Percentiles rank a stretch among this genome's conserved stretches.
Evolutionary conservation across 1,284 basidiomycete species (phyloP).

Genomic region (Cyathus pygmaeus): DNA sequence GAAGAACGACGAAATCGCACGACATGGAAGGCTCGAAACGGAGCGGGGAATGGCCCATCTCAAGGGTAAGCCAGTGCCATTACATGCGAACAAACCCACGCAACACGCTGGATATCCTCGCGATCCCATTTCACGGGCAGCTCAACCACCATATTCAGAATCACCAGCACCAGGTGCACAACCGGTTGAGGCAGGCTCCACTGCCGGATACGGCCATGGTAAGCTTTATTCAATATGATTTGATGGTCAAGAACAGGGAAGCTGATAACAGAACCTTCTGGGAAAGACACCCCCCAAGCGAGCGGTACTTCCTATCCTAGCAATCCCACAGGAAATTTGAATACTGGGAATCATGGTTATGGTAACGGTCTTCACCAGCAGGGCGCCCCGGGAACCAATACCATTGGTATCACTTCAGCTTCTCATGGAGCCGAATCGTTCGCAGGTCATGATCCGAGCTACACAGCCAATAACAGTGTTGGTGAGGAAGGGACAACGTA

Average conservation of each 20-base stretch:
- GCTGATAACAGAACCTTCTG: neutral
- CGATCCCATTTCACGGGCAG: neutral
- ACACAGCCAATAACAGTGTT: neutral
- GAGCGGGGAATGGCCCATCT: slow-evolving; percentile 36
- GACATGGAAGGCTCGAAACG: slow-evolving; percentile 38
- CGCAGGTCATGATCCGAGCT: neutral
- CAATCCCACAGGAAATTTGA: neutral
- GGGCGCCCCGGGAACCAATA: neutral
- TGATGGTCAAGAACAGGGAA: neutral
- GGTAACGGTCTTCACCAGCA: neutral
- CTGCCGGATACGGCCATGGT: neutral
- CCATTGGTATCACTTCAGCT: neutral
- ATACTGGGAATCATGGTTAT: neutral
- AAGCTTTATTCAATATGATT: neutral
- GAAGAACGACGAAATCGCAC: slow-evolving; percentile 40
- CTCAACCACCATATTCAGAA: neutral
- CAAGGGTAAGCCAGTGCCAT: neutral
- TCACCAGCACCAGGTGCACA: neutral
- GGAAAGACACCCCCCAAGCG: neutral
- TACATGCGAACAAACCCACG: neutral
- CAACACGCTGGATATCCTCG: neutral
- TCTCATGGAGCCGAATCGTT: neutral
- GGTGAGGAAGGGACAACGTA: neutral
- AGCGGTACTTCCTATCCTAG: neutral
- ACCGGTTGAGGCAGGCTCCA: neutral